Conservation (phyloP, 108 stramenopile genomes). For the Fragilaria radians region DNA sequence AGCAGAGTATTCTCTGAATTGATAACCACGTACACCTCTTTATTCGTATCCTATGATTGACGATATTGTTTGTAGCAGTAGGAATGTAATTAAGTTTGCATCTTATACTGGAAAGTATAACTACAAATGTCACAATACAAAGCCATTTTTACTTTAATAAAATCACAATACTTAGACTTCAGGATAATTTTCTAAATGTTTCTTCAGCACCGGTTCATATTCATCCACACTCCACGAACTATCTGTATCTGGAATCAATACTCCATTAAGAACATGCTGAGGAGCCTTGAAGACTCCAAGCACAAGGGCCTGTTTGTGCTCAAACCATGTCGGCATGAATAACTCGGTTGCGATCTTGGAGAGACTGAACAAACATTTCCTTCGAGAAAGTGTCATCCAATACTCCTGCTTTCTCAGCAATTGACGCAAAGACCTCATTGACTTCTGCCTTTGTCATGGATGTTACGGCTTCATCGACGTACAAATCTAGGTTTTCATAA, state of each 20-base stretch:
- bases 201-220: conserved; percentile 11
- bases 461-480: conserved; percentile 16
- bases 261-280: conserved; percentile 24
- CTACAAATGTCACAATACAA: too few species aligned
- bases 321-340: conserved; percentile 26
- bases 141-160: too few species aligned
- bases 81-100: too few species aligned
- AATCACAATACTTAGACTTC: too few species aligned
- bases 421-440: conserved; percentile 16
- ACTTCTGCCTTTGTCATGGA: conserved; percentile 21
- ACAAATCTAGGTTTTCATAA: conserved; percentile 21
- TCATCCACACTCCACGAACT: conserved; percentile 31
- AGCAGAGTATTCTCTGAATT: too few species aligned
- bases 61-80: too few species aligned
- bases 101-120: too few species aligned
- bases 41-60: too few species aligned
- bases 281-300: conserved; percentile 23
- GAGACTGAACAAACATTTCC: conserved; percentile 11
- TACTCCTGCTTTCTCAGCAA: conserved; percentile 21
- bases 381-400: conserved; percentile 23
- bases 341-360: conserved; percentile 15
- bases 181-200: background rate
- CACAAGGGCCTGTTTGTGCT: conserved; percentile 31
- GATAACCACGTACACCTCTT: too few species aligned
- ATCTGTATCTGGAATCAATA: conserved; percentile 20